Percentiles rank a stretch among this genome's conserved stretches.
Evolutionary conservation across 345 rosid genomes (phyloP).

Genomic region (Salix purpurea): DNA sequence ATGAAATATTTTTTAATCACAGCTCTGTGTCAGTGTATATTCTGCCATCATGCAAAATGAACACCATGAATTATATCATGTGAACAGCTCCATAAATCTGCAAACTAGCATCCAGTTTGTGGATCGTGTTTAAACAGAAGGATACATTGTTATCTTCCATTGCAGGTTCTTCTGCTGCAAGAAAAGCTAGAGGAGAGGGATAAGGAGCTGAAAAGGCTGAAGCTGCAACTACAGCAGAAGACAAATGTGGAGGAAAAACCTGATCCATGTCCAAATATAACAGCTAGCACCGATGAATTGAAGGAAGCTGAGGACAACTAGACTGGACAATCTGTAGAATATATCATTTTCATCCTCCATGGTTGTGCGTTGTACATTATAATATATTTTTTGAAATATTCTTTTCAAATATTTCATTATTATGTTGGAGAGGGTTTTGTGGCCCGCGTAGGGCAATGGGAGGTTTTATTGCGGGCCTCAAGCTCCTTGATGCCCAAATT

Average conservation of each 20-base stretch:
- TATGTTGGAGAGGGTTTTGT: too few species aligned
- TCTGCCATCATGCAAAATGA: background rate
- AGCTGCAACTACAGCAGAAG: slow-evolving; percentile 43
- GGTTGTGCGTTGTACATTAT: too few species aligned
- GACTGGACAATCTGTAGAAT: too few species aligned
- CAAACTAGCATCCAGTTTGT: too few species aligned
- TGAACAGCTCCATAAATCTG: background rate
- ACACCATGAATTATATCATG: background rate
- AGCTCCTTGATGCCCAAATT: too few species aligned
- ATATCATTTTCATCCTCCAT: too few species aligned
- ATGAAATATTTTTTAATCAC: background rate
- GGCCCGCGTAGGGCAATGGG: too few species aligned
- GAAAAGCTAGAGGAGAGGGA: slow-evolving; percentile 72
- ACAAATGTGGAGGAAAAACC: slow-evolving; percentile 20
- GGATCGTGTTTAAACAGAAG: too few species aligned
- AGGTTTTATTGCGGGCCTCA: too few species aligned
- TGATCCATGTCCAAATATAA: slow-evolving; percentile 26
- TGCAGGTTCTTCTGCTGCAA: slow-evolving; percentile 68
- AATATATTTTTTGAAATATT: too few species aligned
- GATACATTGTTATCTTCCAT: background rate
- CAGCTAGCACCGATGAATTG: slow-evolving; percentile 24
- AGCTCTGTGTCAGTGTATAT: background rate
- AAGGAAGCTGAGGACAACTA: background rate
- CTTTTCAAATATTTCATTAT: too few species aligned
- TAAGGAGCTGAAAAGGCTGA: slow-evolving; percentile 38